Evolutionary conservation across 495 filamentous ascomycete genomes (phyloP).

Genomic region (Lentithecium fluviatile): DNA sequence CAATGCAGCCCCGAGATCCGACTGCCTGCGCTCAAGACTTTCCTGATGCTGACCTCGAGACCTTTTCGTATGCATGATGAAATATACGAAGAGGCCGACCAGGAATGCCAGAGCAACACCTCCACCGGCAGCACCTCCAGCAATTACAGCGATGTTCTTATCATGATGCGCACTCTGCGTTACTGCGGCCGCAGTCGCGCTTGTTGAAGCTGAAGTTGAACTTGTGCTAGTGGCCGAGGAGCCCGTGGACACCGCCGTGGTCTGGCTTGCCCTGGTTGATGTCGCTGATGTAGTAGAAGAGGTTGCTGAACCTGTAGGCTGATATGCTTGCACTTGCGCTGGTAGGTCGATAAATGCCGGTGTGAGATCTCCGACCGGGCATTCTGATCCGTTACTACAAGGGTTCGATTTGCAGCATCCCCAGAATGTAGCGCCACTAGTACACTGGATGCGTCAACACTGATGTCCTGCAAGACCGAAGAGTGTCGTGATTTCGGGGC

Average conservation of each 20-base stretch:
- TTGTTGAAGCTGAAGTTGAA: background rate
- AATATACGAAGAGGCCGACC: conserved; percentile 8
- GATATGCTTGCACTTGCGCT: conserved; percentile 1
- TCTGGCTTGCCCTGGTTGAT: no score
- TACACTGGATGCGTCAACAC: conserved; percentile 6
- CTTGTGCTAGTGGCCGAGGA: conserved; percentile 2
- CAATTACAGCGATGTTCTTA: conserved; percentile 3
- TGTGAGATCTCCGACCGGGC: conserved; percentile 8
- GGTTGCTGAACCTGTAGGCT: conserved; percentile 1
- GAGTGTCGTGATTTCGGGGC: no score
- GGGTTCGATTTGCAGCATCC: conserved; percentile 16
- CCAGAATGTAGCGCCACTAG: conserved; percentile 1
- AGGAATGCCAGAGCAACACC: conserved; percentile 1
- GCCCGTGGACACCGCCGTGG: no score
- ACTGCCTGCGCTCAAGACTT: conserved; percentile 2
- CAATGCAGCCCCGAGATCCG: background rate
- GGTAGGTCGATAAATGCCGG: conserved; percentile 7
- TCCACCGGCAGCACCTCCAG: conserved; percentile 8
- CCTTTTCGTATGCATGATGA: conserved; percentile 7
- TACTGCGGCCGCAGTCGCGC: background rate
- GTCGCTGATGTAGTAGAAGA: conserved; percentile 5
- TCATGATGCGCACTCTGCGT: background rate
- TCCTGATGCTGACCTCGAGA: conserved; percentile 4
- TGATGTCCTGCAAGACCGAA: background rate
- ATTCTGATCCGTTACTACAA: conserved; percentile 1